Evolutionary conservation across 2,329 filamentous ascomycete genomes (phyloP).

Genomic region (Elsinoe batatas): DNA sequence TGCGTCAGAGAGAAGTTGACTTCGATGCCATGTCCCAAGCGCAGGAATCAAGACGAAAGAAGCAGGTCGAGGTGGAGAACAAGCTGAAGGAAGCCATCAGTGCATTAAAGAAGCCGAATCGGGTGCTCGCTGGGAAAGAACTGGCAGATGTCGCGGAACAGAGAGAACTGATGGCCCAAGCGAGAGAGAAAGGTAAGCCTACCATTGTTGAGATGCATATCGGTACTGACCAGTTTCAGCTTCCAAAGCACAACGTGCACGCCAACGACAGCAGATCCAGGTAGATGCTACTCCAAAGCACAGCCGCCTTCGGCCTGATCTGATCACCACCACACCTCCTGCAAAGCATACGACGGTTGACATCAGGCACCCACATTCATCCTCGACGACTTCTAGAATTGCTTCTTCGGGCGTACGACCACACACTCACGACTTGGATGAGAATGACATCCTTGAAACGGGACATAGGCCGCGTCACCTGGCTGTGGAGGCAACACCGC

Average conservation of each 20-base stretch:
- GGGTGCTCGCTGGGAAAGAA: constrained; percentile 56
- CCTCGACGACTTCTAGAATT: constrained; percentile 27
- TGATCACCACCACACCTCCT: constrained; percentile 23
- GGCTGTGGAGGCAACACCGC: constrained; percentile 35
- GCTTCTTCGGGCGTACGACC: constrained; percentile 32
- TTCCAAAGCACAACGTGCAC: constrained; percentile 22
- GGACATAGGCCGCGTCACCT: constrained; percentile 18
- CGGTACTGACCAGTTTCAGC: constrained; percentile 23
- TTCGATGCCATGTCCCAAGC: constrained; percentile 43
- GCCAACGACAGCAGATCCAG: constrained; percentile 21
- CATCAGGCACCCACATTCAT: constrained; percentile 19
- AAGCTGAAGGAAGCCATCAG: constrained; percentile 66
- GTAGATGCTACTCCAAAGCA: constrained; percentile 36
- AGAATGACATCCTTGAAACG: constrained; percentile 25
- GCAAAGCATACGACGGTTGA: constrained; percentile 19
- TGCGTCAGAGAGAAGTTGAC: constrained; percentile 42
- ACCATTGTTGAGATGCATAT: constrained; percentile 19
- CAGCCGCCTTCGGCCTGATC: constrained; percentile 24
- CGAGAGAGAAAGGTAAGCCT: constrained; percentile 21
- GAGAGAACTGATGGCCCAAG: constrained; percentile 31
- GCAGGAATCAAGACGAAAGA: constrained; percentile 50
- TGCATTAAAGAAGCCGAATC: constrained; percentile 64
- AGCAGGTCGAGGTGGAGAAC: constrained; percentile 57
- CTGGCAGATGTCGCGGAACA: constrained; percentile 59
- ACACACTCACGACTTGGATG: constrained; percentile 19